phyloP scores from a whole-genome alignment of 495 filamentous ascomycete genomes.

The Aspergillus bertholletiae region DNA sequence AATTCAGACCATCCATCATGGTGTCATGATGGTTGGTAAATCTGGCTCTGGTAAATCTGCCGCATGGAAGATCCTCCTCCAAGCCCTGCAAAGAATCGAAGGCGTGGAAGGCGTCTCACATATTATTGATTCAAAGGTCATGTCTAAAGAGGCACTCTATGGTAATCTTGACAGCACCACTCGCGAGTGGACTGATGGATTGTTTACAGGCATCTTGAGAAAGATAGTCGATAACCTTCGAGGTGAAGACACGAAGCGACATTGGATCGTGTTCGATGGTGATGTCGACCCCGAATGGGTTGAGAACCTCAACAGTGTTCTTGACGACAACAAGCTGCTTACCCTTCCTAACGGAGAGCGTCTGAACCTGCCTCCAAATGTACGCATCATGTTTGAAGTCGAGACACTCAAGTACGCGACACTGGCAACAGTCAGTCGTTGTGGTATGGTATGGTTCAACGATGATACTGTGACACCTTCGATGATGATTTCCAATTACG shows the following conservation, averaged over 20 bases:
- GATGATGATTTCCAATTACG: slow-evolving; percentile 92
- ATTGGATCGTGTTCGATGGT: slow-evolving; percentile 99
- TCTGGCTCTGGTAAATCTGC: slow-evolving; percentile 94
- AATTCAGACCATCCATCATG: slow-evolving; percentile 95
- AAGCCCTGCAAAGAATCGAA: slow-evolving; percentile 87
- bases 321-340: slow-evolving; percentile 97
- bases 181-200: slow-evolving; percentile 95
- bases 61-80: slow-evolving; percentile 90
- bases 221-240: slow-evolving; percentile 99
- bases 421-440: slow-evolving; percentile 94
- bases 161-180: slow-evolving; percentile 95
- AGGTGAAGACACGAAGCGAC: slow-evolving; percentile 91
- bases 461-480: slow-evolving; percentile 88
- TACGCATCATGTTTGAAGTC: slow-evolving; percentile 99
- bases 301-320: slow-evolving; percentile 97
- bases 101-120: slow-evolving; percentile 91
- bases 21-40: slow-evolving; percentile 99
- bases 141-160: slow-evolving; percentile 97
- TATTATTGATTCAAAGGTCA: slow-evolving; percentile 98
- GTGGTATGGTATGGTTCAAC: slow-evolving; percentile 99
- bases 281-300: slow-evolving; percentile 99
- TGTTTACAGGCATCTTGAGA: slow-evolving; percentile 95
- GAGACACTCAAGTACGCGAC: slow-evolving; percentile 98
- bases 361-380: slow-evolving; percentile 87
- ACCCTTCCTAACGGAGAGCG: slow-evolving; percentile 97